These are phyloP conservation scores for Candida nitratophila DNA, from an alignment of 805 yeast species.

Conservation along the genomic window DNA sequence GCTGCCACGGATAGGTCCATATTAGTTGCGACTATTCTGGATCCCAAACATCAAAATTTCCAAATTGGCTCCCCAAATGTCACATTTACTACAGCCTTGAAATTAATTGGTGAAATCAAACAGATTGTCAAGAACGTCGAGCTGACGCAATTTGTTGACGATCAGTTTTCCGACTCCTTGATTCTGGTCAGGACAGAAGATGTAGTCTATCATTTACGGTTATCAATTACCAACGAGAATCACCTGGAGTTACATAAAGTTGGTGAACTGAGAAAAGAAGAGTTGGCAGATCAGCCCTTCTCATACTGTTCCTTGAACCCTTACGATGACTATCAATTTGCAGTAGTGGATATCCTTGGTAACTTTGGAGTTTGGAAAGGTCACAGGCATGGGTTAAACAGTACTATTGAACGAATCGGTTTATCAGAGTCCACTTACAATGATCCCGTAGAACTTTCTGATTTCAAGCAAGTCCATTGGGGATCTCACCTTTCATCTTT, in stretches of 20 bases:
- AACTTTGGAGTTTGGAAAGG: conserved; percentile 38
- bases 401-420: neutral
- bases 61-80: conserved; percentile 4
- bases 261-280: conserved; percentile 15
- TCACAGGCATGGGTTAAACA: conserved; percentile 1
- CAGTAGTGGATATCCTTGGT: conserved; percentile 45
- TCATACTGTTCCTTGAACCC: conserved; percentile 43
- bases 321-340: conserved; percentile 29
- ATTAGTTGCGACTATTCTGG: conserved; percentile 22
- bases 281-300: conserved; percentile 19
- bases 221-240: conserved; percentile 13
- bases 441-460: conserved; percentile 47
- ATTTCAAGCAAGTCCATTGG: conserved; percentile 49
- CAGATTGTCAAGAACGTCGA: conserved; percentile 26
- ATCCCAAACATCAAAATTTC: conserved; percentile 1
- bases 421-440: conserved; percentile 18
- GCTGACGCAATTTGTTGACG: conserved; percentile 19
- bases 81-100: conserved; percentile 10
- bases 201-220: conserved; percentile 20
- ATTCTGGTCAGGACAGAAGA: neutral
- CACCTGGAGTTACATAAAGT: conserved; percentile 19
- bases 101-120: conserved; percentile 18
- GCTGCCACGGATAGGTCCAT: conserved; percentile 15
- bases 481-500: conserved; percentile 23
- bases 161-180: neutral